Evolutionary conservation across 192 early-diverging fungal species (phyloP).

Genomic region (Irineochytrium annulatum): DNA sequence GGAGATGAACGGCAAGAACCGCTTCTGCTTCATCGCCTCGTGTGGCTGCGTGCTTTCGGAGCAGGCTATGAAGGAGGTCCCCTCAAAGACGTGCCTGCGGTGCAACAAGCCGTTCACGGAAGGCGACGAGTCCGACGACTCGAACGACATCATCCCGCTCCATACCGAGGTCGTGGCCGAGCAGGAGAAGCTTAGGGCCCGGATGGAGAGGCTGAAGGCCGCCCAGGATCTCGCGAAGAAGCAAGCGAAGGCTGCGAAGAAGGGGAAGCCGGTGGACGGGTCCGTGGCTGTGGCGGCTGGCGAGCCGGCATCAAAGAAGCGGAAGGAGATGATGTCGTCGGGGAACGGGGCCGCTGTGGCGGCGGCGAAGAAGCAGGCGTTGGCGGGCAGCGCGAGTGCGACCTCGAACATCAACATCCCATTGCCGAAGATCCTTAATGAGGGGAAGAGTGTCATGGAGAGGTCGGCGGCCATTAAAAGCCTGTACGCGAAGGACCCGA

Average conservation of each 20-base stretch:
- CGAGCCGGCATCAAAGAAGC: constrained; percentile 22
- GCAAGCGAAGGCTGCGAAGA: constrained; percentile 25
- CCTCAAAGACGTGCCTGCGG: constrained; percentile 56
- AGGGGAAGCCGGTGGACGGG: constrained; percentile 12
- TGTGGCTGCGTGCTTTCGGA: constrained; percentile 82
- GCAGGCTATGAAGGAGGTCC: constrained; percentile 69
- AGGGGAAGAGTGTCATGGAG: constrained; percentile 1
- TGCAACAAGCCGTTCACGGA: constrained; percentile 59
- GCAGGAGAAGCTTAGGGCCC: constrained; percentile 49
- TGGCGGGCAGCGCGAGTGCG: neutral
- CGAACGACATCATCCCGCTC: constrained; percentile 64
- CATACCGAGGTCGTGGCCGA: constrained; percentile 64
- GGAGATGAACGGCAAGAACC: constrained; percentile 81
- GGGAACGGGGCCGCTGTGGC: neutral
- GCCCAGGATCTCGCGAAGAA: constrained; percentile 36
- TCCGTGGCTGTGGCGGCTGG: constrained; percentile 15
- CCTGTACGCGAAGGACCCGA: constrained; percentile 31
- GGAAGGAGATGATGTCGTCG: constrained; percentile 26
- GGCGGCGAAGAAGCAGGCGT: constrained; percentile 19
- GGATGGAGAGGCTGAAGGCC: constrained; percentile 50
- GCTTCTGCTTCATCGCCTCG: constrained; percentile 45
- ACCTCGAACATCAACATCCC: constrained; percentile 44
- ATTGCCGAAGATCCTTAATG: constrained; percentile 35
- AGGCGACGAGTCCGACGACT: too few relatives aligned
- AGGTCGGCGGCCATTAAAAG: constrained; percentile 44